Conservation (phyloP, 2,329 filamentous ascomycete species). For the Nigrospora osmanthi region DNA sequence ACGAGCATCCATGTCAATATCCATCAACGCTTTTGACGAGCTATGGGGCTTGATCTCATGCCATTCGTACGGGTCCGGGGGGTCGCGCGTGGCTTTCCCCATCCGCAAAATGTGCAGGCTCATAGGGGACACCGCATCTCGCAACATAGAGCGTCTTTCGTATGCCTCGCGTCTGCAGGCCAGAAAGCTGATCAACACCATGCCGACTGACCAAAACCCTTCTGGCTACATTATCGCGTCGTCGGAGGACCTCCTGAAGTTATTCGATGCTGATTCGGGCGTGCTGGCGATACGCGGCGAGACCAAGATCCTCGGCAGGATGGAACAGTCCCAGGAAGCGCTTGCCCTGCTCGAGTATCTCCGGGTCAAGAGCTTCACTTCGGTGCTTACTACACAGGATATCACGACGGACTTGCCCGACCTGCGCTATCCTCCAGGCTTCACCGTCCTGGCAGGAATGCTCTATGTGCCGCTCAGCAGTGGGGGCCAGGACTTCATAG, state of each 20-base stretch:
- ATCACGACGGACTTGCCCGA: slow-evolving; percentile 73
- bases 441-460: slow-evolving; percentile 68
- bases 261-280: slow-evolving; percentile 85
- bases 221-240: slow-evolving; percentile 87
- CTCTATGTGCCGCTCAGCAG: slow-evolving; percentile 74
- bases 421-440: slow-evolving; percentile 70
- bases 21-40: slow-evolving; percentile 77
- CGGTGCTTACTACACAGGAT: slow-evolving; percentile 73
- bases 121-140: slow-evolving; percentile 75
- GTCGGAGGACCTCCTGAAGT: slow-evolving; percentile 72
- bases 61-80: slow-evolving; percentile 67
- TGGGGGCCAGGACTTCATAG: slow-evolving; percentile 76
- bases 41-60: slow-evolving; percentile 86
- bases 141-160: slow-evolving; percentile 81
- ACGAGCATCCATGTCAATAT: slow-evolving; percentile 91
- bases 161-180: slow-evolving; percentile 81
- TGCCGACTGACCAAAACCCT: slow-evolving; percentile 72
- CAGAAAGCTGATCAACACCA: slow-evolving; percentile 80
- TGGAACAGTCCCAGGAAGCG: slow-evolving; percentile 73
- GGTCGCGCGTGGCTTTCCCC: slow-evolving; percentile 88
- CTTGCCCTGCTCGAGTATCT: slow-evolving; percentile 81
- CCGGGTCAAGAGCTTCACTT: slow-evolving; percentile 64
- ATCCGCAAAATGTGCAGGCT: slow-evolving; percentile 88
- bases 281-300: slow-evolving; percentile 80
- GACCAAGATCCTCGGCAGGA: slow-evolving; percentile 72